These are phyloP conservation scores for Metarhizium rileyi DNA, from an alignment of 2,329 filamentous ascomycete genomes.

Conservation along the genomic window DNA sequence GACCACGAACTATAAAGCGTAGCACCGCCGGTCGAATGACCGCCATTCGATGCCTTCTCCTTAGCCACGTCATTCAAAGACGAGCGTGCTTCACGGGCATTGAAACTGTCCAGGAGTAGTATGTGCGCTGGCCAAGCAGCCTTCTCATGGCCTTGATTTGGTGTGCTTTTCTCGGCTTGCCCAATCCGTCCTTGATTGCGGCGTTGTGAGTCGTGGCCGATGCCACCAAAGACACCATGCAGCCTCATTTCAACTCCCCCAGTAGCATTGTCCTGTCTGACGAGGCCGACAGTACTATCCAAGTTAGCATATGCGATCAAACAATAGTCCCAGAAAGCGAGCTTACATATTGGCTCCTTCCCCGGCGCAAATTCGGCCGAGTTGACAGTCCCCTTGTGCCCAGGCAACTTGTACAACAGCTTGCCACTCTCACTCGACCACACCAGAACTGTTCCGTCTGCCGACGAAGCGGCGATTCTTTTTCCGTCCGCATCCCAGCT, in stretches of 20 bases:
- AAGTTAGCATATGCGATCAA: slow-evolving; percentile 21
- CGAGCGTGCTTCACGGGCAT: too few relatives aligned
- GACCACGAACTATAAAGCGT: not conserved
- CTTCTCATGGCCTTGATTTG: not conserved
- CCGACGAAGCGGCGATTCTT: slow-evolving; percentile 79
- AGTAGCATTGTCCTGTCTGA: slow-evolving; percentile 81
- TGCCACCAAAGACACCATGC: slow-evolving; percentile 20
- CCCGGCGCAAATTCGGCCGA: slow-evolving; percentile 83
- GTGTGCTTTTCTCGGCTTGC: not conserved
- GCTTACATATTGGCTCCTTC: slow-evolving; percentile 80
- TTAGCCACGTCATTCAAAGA: too few relatives aligned
- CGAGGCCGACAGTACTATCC: slow-evolving; percentile 73
- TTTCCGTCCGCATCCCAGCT: slow-evolving; percentile 85
- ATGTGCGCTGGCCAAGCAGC: not conserved
- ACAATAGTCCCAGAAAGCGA: not conserved
- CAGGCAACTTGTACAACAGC: slow-evolving; percentile 86
- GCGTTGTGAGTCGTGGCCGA: not conserved
- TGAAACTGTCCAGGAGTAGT: too few relatives aligned
- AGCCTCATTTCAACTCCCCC: slow-evolving; percentile 60
- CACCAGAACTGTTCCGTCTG: slow-evolving; percentile 81
- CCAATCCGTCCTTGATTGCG: not conserved
- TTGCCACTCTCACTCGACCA: slow-evolving; percentile 89
- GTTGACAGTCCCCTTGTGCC: slow-evolving; percentile 91
- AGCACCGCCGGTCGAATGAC: not conserved
- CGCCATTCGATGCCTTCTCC: not conserved